A percentile compares a stretch with the other conserved stretches of the same genome.
Conservation (phyloP, 2,329 filamentous ascomycete species). For the Chalaropsis thielavioides region DNA sequence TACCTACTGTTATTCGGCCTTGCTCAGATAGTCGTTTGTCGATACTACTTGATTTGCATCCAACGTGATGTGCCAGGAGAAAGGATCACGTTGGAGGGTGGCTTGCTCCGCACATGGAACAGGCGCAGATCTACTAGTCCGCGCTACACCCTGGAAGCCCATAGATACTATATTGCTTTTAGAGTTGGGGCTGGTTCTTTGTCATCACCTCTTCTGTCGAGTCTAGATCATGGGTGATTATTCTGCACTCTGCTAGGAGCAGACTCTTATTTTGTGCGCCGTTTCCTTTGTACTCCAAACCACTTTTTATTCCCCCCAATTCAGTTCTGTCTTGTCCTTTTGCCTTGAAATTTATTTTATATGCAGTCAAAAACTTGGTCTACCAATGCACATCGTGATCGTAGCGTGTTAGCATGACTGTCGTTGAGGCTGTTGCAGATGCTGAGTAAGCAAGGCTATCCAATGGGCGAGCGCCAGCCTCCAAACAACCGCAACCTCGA, state of each 20-base stretch:
- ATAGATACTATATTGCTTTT: neutral
- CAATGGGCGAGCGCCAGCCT: neutral
- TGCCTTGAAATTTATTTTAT: neutral
- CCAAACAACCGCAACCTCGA: neutral
- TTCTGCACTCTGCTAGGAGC: neutral
- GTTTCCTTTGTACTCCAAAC: neutral
- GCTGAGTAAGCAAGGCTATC: slow-evolving; percentile 9
- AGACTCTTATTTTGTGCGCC: neutral
- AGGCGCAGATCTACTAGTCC: neutral
- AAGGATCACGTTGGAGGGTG: neutral
- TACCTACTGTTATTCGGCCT: neutral
- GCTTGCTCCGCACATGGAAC: neutral
- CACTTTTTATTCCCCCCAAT: slow-evolving; percentile 8
- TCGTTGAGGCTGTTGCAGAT: neutral
- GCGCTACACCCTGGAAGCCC: neutral
- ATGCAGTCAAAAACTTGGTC: neutral
- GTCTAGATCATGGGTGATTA: neutral
- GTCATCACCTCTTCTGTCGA: neutral
- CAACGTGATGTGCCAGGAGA: neutral
- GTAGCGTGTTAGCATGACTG: neutral
- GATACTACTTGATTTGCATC: neutral
- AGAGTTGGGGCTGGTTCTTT: neutral
- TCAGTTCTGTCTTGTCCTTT: neutral
- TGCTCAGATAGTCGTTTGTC: neutral
- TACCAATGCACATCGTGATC: neutral